These are phyloP conservation scores for Sporothrix globosa DNA, from an alignment of 2,329 filamentous ascomycete genomes.

Conservation along the genomic window DNA sequence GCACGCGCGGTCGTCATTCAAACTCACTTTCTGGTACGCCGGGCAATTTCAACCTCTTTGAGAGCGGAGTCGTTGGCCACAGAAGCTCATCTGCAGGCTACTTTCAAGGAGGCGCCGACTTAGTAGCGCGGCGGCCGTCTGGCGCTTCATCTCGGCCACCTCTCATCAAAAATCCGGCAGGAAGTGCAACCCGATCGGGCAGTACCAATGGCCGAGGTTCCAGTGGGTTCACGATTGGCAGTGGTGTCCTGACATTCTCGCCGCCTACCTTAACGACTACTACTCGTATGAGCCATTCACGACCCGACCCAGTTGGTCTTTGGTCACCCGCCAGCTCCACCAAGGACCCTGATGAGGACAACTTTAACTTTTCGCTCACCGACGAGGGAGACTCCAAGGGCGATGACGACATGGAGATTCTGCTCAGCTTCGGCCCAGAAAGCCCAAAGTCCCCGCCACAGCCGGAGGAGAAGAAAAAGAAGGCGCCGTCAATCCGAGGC, in stretches of 20 bases:
- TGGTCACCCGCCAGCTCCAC: slow-evolving; percentile 49
- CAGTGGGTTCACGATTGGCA: slow-evolving; percentile 27
- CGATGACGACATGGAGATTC: slow-evolving; percentile 48
- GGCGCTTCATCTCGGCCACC: slow-evolving; percentile 30
- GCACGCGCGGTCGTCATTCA: slow-evolving; percentile 48
- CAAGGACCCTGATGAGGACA: slow-evolving; percentile 46
- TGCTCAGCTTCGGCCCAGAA: slow-evolving; percentile 36
- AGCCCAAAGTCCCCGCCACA: slow-evolving; percentile 13
- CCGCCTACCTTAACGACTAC: slow-evolving; percentile 21
- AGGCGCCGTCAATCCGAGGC: slow-evolving; percentile 28
- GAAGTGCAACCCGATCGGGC: slow-evolving; percentile 27
- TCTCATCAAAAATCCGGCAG: not conserved
- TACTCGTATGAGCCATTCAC: slow-evolving; percentile 40
- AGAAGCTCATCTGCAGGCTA: slow-evolving; percentile 54
- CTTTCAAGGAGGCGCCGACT: slow-evolving; percentile 41
- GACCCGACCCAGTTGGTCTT: slow-evolving; percentile 51
- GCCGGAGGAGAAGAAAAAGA: slow-evolving; percentile 5
- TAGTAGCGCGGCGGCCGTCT: slow-evolving; percentile 27
- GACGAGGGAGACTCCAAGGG: slow-evolving; percentile 48
- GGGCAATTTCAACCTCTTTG: slow-evolving; percentile 36
- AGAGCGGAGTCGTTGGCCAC: slow-evolving; percentile 41
- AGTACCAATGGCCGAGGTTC: slow-evolving; percentile 32
- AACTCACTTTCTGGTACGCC: slow-evolving; percentile 48
- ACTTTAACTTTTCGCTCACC: not conserved
- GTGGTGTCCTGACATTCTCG: slow-evolving; percentile 43